phyloP scores from a whole-genome alignment of 2,329 filamentous ascomycete genomes.

The Pseudogymnoascus sp. region DNA sequence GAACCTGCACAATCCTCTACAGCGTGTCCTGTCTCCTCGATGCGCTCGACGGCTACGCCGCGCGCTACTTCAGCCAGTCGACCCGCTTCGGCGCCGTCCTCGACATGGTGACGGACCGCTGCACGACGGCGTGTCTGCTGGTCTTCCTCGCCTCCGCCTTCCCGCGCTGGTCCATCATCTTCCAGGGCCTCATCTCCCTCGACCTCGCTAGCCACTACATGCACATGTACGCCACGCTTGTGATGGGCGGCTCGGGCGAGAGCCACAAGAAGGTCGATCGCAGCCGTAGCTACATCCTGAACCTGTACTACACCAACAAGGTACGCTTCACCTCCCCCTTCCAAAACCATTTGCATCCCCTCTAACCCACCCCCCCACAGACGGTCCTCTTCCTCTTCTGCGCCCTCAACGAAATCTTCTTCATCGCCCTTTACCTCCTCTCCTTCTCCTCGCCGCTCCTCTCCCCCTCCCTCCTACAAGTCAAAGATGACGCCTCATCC shows the following conservation, averaged over 20 bases:
- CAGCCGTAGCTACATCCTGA: constrained; percentile 78
- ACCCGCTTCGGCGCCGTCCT: constrained; percentile 93
- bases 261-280: constrained; percentile 93
- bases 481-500: constrained; percentile 47
- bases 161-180: constrained; percentile 85
- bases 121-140: constrained; percentile 88
- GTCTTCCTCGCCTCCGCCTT: constrained; percentile 94
- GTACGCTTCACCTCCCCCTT: constrained; percentile 43
- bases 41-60: constrained; percentile 89
- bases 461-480: constrained; percentile 67
- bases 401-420: constrained; percentile 88
- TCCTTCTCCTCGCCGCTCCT: constrained; percentile 89
- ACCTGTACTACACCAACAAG: constrained; percentile 96
- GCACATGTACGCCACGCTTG: constrained; percentile 95
- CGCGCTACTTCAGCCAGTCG: constrained; percentile 76
- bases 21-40: constrained; percentile 91
- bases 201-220: constrained; percentile 97
- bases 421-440: constrained; percentile 94
- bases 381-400: constrained; percentile 86
- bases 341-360: constrained; percentile 13
- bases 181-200: constrained; percentile 85
- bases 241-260: constrained; percentile 68
- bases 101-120: constrained; percentile 98
- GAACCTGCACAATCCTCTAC: constrained; percentile 86
- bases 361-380: constrained; percentile 39